Evolutionary conservation across 2,329 filamentous ascomycete genomes (phyloP), one percentile per base, ranked within the genome.

Genomic region (Penicillium sp.): DNA sequence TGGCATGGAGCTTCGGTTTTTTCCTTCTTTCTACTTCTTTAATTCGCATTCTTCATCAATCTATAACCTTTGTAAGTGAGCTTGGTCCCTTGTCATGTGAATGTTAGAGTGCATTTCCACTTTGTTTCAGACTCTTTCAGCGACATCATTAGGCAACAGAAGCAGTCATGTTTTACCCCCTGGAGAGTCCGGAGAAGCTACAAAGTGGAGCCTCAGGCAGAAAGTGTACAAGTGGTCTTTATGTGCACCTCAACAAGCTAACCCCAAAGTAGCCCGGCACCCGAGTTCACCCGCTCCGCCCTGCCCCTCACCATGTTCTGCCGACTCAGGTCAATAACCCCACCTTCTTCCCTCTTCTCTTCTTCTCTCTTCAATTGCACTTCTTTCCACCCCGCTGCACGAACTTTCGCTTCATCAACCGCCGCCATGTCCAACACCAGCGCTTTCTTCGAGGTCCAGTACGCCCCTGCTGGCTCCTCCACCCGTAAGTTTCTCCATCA

Each of bases 401-500:
- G 67, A 63, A 67, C 65, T 49, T 67, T 70, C 66, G 70, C 85
- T 41, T 57, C 54, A 71, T 82, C 89, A 75, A 78, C 87, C 72
- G 79, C 84, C 82, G 87, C 83, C 77, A 96, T 96, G 91, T 79
- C 82, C 73, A 79, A 85, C 64, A 66, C 66, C 76, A 86, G 88
- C 76, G 86, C 86, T 80, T 90, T 80, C 81, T 92, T 93, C 81
- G 88, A 92, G 63, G 72, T 95, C 67, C 79, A 89, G 73, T 80
- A 81, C 75, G 79, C 82, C 75, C 79, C 72, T 55, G 60, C 61
- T 34, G 71, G 69, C 63, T 40, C 60, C 61, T 62, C 60, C 45
- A 53, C 64, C 57, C 54, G 70, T 73, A 68, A 67, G 69, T 74
- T 55, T 50, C 25, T 23, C 21, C 31, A 33, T 40, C 36, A 44